Conservation (phyloP, 768 basidiomycete genomes). For the Amanita pseudoporphyria region DNA sequence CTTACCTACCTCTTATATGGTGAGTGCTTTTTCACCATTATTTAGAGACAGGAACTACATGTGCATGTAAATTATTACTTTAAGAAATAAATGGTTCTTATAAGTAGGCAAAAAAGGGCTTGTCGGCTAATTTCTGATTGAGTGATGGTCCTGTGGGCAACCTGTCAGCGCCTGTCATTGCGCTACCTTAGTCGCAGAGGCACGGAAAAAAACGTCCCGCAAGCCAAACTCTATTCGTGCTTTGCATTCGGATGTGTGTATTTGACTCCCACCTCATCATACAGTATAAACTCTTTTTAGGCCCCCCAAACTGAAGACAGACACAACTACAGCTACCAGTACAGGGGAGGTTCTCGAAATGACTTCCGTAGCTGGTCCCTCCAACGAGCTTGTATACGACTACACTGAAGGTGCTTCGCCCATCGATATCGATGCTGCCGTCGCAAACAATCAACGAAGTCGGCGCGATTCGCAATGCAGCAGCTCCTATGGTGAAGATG, state of each 20-base stretch:
- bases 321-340: slow-evolving; percentile 7
- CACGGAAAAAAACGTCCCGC: too few species aligned
- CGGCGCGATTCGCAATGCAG: slow-evolving; percentile 64
- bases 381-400: slow-evolving; percentile 32
- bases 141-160: too few species aligned
- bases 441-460: slow-evolving; percentile 40
- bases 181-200: too few species aligned
- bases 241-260: neutral
- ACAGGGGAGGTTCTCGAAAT: slow-evolving; percentile 27
- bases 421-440: slow-evolving; percentile 57
- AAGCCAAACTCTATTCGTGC: too few species aligned
- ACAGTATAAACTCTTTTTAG: neutral
- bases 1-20: too few species aligned
- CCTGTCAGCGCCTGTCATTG: too few species aligned
- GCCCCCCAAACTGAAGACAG: neutral
- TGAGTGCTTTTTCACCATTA: too few species aligned
- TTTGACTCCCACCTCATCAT: neutral
- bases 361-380: slow-evolving; percentile 28
- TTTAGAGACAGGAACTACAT: too few species aligned
- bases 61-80: too few species aligned
- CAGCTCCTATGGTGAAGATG: slow-evolving; percentile 45
- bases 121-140: neutral
- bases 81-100: too few species aligned
- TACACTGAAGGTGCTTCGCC: slow-evolving; percentile 85
- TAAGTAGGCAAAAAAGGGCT: too few species aligned